phyloP scores from a whole-genome alignment of 306 rosid species.

The Dryas drummondii region DNA sequence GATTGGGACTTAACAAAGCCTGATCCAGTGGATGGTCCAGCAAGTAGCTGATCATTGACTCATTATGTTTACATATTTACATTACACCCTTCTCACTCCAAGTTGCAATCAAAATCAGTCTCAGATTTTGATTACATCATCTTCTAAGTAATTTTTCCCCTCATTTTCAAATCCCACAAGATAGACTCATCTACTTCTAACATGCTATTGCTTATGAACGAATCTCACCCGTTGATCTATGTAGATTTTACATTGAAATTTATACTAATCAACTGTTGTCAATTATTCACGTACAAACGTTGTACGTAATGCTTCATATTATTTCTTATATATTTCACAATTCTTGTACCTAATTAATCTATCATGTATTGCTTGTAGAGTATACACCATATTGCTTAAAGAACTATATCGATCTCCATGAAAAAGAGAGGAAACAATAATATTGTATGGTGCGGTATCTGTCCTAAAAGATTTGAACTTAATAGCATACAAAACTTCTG shows the following conservation, averaged over 20 bases:
- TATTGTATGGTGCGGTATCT: background rate
- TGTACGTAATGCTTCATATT: too few relatives aligned
- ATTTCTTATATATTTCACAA: too few relatives aligned
- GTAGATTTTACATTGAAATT: background rate
- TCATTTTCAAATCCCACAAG: background rate
- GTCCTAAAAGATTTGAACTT: constrained; percentile 7
- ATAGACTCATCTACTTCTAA: background rate
- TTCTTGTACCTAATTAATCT: background rate
- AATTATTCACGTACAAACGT: too few relatives aligned
- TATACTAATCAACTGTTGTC: background rate
- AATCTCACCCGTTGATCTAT: background rate
- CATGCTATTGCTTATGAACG: background rate
- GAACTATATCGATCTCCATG: too few relatives aligned
- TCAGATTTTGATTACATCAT: background rate
- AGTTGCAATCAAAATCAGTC: constrained; percentile 4
- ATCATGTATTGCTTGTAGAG: background rate
- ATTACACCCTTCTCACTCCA: constrained; percentile 5
- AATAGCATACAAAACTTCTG: background rate
- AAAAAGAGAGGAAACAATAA: background rate
- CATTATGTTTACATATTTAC: background rate
- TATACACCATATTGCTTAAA: too few relatives aligned
- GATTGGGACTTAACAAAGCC: constrained; percentile 21
- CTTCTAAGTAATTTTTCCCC: background rate
- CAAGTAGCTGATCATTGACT: constrained; percentile 22
- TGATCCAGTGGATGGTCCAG: constrained; percentile 27